A percentile compares a stretch with the other conserved stretches of the same genome.
Evolutionary conservation across 192 early-diverging fungal species (phyloP).

Genomic region (Podila minutissima): DNA sequence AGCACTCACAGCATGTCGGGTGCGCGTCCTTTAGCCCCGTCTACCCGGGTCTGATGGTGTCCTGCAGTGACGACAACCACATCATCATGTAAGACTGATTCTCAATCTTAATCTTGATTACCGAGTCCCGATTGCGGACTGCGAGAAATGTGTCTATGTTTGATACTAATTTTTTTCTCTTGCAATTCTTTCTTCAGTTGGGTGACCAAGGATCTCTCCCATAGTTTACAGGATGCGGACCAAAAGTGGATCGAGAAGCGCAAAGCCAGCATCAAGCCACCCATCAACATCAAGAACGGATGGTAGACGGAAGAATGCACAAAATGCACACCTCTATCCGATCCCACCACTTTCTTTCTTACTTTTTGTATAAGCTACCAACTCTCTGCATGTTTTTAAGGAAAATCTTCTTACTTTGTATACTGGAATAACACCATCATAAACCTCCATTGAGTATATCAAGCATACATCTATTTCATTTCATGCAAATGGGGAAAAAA

Average conservation of each 20-base stretch:
- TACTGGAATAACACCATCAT: too few relatives aligned
- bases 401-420: too few relatives aligned
- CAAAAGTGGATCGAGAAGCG: slow-evolving; percentile 25
- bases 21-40: neutral
- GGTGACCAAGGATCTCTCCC: slow-evolving; percentile 17
- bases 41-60: slow-evolving; percentile 23
- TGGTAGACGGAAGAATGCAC: slow-evolving; percentile 4
- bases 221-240: slow-evolving; percentile 8
- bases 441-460: too few relatives aligned
- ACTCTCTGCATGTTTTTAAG: too few relatives aligned
- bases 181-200: slow-evolving; percentile 10
- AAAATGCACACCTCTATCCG: neutral
- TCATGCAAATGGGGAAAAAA: too few relatives aligned
- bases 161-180: slow-evolving; percentile 1
- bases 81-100: slow-evolving; percentile 25
- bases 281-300: slow-evolving; percentile 24
- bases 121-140: neutral
- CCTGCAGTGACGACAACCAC: slow-evolving; percentile 28
- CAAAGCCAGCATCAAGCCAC: neutral
- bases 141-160: neutral
- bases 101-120: neutral
- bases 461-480: too few relatives aligned
- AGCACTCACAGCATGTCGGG: slow-evolving; percentile 26
- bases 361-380: neutral
- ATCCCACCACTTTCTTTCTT: too few relatives aligned